Base-by-base conservation (phyloP, 768 basidiomycete species). In the Pholiota microspora region DNA sequence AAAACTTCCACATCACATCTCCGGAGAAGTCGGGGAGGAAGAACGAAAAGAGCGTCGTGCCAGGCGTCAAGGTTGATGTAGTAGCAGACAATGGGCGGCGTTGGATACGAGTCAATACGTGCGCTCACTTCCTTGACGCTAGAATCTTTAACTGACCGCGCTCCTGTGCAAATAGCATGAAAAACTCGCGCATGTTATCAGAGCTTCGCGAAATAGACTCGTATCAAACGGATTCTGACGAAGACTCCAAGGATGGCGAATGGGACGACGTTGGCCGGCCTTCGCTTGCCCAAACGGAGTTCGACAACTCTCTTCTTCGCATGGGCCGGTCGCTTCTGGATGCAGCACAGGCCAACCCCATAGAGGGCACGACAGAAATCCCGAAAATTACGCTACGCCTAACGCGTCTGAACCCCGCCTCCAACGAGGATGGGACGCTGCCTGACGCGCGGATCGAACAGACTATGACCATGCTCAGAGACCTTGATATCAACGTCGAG, bases 81-180 rank as follows among this genome's bases (percentile, higher is more conserved):
- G 84, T 94, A 12, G 85, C 86, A 1, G 83, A 89, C 18, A 80
- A 84, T 38, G 92, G 93, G 1, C 72, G 78, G 21, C 72, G 74
- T 2, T 96, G 94, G 94, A 84, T 92, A 35, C 80, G 92, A 60
- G 81, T 94, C 31, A 94, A 94, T 70, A 94, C 92, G 92, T 92
- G 64, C 65, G 87, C 82, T 27, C 25, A 27, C 53, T 35, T 46
- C 50, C 51, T 10, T 16, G 28, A 4, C 16, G 27, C 10, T 45
- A 50, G 53, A 50, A 5, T 31, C n/a, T 24, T 29, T 34, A 21
- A 48, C 31, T 15, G 24, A 47, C 31, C n/a, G n/a, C n/a, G n/a
- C n/a, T n/a, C n/a, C 47, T 10, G 10, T 5, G 27, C 51, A 24
- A 15, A 0, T 61, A 94, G 92, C 8, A 82, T 88, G 8, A 94